phyloP scores from a whole-genome alignment of 345 rosid genomes.

The Aethionema arabicum region DNA sequence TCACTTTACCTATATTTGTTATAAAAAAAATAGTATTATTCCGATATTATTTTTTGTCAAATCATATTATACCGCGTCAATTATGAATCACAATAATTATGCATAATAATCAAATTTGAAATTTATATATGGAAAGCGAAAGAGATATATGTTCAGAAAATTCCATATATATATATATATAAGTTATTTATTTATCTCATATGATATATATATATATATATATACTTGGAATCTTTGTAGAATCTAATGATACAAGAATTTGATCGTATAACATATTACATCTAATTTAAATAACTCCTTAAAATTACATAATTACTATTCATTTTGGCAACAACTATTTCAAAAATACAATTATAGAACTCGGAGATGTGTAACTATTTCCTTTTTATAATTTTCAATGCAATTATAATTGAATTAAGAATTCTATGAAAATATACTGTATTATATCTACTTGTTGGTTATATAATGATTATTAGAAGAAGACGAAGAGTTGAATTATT shows the following conservation, averaged over 20 bases:
- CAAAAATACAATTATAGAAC: too few species aligned
- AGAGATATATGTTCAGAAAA: constrained; percentile 21
- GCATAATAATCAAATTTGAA: constrained; percentile 33
- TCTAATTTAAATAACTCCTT: too few species aligned
- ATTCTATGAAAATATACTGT: not conserved
- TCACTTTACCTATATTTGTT: not conserved
- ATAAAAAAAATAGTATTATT: not conserved
- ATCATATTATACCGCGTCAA: constrained; percentile 28
- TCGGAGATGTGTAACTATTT: too few species aligned
- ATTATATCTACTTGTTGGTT: constrained; percentile 15
- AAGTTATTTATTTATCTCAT: constrained; percentile 8
- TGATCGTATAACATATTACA: too few species aligned
- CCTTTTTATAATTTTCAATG: too few species aligned
- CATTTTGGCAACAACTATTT: too few species aligned
- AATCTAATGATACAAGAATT: too few species aligned
- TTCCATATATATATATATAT: constrained; percentile 14
- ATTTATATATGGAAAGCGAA: constrained; percentile 25
- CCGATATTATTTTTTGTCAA: constrained; percentile 9
- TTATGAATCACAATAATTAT: constrained; percentile 27
- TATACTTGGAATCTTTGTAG: too few species aligned
- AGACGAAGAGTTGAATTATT: not conserved
- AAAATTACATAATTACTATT: too few species aligned
- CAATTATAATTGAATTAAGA: too few species aligned
- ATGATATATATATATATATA: constrained; percentile 4
- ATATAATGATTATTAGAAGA: constrained; percentile 28